These are phyloP conservation scores for Salix caprea DNA, from an alignment of 345 rosid genomes.

Conservation along the genomic window DNA sequence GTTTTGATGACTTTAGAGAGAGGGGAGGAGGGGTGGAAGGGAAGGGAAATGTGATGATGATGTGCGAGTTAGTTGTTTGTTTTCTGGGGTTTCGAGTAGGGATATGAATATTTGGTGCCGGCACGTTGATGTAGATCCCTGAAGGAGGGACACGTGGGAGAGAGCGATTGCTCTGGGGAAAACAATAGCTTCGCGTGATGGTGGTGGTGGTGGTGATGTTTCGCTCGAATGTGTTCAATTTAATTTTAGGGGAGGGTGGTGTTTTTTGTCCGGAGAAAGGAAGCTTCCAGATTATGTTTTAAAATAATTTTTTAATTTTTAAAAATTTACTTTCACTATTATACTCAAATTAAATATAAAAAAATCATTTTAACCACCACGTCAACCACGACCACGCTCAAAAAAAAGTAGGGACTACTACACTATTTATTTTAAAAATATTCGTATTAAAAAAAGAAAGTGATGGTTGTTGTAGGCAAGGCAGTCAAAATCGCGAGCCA, in stretches of 20 bases:
- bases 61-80: not conserved
- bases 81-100: not conserved
- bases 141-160: not conserved
- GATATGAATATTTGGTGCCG: not conserved
- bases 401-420: no score
- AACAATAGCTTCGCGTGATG: not conserved
- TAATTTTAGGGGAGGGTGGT: not conserved
- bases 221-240: not conserved
- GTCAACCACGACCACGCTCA: no score
- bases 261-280: not conserved
- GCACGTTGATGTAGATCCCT: constrained; percentile 7
- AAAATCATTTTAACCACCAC: no score
- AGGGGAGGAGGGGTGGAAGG: not conserved
- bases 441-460: not conserved
- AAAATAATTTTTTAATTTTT: no score
- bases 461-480: no score
- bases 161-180: not conserved
- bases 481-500: no score
- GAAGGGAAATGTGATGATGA: not conserved
- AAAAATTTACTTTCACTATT: no score
- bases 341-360: no score
- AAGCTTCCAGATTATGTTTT: not conserved
- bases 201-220: not conserved
- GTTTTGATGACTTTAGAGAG: not conserved
- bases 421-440: not conserved